These are phyloP conservation scores for Musa beccarii DNA, from an alignment of 176 grass and related monocot genomes.

Conservation along the genomic window DNA sequence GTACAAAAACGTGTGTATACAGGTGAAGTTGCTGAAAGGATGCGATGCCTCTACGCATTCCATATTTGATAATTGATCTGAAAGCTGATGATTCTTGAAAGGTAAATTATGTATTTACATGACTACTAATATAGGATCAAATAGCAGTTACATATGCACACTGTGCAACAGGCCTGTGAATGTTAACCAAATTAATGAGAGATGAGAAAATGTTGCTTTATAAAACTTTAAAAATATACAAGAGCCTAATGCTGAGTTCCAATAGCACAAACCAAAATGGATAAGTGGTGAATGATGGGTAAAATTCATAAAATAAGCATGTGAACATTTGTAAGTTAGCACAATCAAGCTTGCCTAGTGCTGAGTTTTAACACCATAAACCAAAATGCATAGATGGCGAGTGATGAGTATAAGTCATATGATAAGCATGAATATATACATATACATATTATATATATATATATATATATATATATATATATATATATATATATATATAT, in stretches of 20 bases:
- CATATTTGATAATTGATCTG: constrained; percentile 42
- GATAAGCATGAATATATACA: too few relatives aligned
- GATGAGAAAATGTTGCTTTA: background rate
- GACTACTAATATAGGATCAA: background rate
- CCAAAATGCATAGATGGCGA: too few relatives aligned
- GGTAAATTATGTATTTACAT: background rate
- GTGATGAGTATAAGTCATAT: too few relatives aligned
- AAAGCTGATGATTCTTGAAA: constrained; percentile 3
- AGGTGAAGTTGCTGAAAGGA: constrained; percentile 77
- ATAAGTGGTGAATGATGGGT: background rate
- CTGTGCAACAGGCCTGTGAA: background rate
- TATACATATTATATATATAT: too few relatives aligned
- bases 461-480: too few relatives aligned
- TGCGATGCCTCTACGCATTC: constrained; percentile 51
- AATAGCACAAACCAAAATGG: background rate
- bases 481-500: too few relatives aligned
- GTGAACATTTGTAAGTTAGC: background rate
- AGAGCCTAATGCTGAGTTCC: background rate
- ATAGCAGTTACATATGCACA: background rate
- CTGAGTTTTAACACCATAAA: too few relatives aligned
- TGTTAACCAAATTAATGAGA: background rate
- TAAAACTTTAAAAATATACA: background rate
- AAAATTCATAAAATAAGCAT: background rate
- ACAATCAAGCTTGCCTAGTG: background rate
- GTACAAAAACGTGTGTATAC: constrained; percentile 11